Evolutionary conservation across 345 rosid species (phyloP), one percentile per base, ranked within the genome.

Genomic region (Bruguiera sexangula): DNA sequence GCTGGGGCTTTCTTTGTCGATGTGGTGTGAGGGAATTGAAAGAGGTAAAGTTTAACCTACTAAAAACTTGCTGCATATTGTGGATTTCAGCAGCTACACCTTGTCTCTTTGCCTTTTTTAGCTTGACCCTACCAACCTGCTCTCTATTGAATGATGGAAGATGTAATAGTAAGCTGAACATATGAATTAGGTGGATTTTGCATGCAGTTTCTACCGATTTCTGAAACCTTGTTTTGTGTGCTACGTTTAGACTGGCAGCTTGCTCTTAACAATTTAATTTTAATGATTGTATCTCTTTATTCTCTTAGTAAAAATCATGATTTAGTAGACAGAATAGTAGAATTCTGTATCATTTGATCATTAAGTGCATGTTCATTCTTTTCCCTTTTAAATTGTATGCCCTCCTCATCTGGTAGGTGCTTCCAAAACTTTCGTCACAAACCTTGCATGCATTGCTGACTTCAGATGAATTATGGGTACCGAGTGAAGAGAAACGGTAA

Each of bases 1-100:
- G 98, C 66, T 94, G 98, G 98, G 96, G 97, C 52, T 94, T 87
- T 82, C 97, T 94, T 79, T 94, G 98, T 81, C 98, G 91, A 84
- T 89, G 95, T 76, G 97, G 98, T 73, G 86, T 90, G 48, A 71
- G 82, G 84, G 98, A 94, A 73, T 78, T 94, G 84, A 89, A 91
- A 85, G 95, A 87, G 96, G 97, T 89, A 76, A 69, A 53, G 16
- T 62, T 51, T 0, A 18, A 57, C 22, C 37, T 24, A 34, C 30
- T 50, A 29, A 46, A 19, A 43, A 39, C 0, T 31, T 58, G 46
- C 60, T 69, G 30, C 64, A n/a, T 56, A 24, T 55, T 37, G 16
- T 27, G 32, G 13, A 21, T 13, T 58, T 58, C 27, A 31, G 70
- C 52, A 11, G 20, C 36, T 55, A 54, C 20, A 3, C 2, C 70